Evolutionary conservation across 768 basidiomycete genomes (phyloP).

Genomic region (Tylopilus vinaceipallidus): DNA sequence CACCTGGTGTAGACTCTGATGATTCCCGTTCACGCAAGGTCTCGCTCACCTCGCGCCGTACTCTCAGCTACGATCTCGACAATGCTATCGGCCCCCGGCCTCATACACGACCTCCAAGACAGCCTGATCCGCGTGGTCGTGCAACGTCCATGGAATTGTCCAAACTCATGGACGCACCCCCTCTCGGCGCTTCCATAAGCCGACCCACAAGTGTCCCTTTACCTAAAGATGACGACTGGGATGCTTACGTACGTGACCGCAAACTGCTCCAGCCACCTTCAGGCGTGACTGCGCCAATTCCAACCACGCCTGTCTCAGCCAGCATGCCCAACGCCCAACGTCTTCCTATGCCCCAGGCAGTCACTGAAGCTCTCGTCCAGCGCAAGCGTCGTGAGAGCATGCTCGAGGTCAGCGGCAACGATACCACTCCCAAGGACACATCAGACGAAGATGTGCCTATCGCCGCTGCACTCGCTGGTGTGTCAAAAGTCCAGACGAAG

Average conservation of each 20-base stretch:
- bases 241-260: slow-evolving; percentile 79
- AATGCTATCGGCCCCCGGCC: slow-evolving; percentile 48
- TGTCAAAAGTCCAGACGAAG: slow-evolving; percentile 14
- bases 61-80: slow-evolving; percentile 64
- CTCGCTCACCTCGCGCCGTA: slow-evolving; percentile 65
- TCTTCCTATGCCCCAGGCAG: slow-evolving; percentile 63
- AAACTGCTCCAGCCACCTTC: slow-evolving; percentile 82
- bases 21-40: slow-evolving; percentile 64
- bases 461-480: slow-evolving; percentile 17
- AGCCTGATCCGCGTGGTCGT: slow-evolving; percentile 63
- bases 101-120: slow-evolving; percentile 70
- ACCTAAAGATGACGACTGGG: slow-evolving; percentile 79
- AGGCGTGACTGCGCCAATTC: slow-evolving; percentile 77
- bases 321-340: slow-evolving; percentile 37
- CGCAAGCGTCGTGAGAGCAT: slow-evolving; percentile 73
- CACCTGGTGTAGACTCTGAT: slow-evolving; percentile 45
- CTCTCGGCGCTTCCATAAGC: slow-evolving; percentile 53
- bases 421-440: slow-evolving; percentile 31
- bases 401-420: slow-evolving; percentile 43
- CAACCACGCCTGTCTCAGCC: slow-evolving; percentile 48
- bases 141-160: slow-evolving; percentile 74
- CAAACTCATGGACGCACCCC: slow-evolving; percentile 41
- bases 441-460: slow-evolving; percentile 38
- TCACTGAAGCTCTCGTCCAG: slow-evolving; percentile 68
- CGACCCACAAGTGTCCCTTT: slow-evolving; percentile 75